Conservation (phyloP, 164 flowering plant genomes). For the Aristolochia californica region DNA sequence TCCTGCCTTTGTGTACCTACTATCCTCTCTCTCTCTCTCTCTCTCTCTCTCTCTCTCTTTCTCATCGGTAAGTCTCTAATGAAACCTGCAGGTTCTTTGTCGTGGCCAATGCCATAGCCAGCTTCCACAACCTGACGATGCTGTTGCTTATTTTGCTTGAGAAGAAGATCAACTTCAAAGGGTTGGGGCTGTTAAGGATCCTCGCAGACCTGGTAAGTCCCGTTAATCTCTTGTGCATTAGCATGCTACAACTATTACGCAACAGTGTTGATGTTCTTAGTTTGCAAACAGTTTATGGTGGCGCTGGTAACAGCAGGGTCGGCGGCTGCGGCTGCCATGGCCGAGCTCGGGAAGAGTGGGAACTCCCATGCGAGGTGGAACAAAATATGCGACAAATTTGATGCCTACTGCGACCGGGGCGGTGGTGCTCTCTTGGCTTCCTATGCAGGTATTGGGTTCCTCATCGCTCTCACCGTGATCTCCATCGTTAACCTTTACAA, state of each 20-base stretch:
- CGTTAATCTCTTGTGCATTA: not conserved
- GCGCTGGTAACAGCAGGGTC: constrained; percentile 39
- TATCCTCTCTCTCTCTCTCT: not conserved
- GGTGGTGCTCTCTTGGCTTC: constrained; percentile 53
- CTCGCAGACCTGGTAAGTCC: constrained; percentile 56
- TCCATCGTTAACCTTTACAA: constrained; percentile 38
- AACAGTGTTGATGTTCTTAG: too few species aligned
- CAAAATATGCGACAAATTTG: constrained; percentile 65
- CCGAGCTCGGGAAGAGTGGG: constrained; percentile 64
- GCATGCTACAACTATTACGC: not conserved
- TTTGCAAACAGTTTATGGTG: constrained; percentile 31
- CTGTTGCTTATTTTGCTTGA: constrained; percentile 23
- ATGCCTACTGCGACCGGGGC: constrained; percentile 43
- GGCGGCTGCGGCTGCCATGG: constrained; percentile 61
- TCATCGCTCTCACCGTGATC: constrained; percentile 22
- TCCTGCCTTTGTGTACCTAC: constrained; percentile 65
- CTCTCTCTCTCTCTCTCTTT: not conserved
- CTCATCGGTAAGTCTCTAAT: not conserved
- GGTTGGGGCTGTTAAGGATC: constrained; percentile 29
- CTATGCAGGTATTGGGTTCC: constrained; percentile 31
- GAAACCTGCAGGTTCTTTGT: constrained; percentile 60
- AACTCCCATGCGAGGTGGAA: constrained; percentile 73
- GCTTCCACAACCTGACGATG: constrained; percentile 49
- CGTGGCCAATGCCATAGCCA: constrained; percentile 47
- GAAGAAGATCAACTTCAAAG: constrained; percentile 28